Conservation (phyloP, 441 rosid species). For the Populus tomentosa region DNA sequence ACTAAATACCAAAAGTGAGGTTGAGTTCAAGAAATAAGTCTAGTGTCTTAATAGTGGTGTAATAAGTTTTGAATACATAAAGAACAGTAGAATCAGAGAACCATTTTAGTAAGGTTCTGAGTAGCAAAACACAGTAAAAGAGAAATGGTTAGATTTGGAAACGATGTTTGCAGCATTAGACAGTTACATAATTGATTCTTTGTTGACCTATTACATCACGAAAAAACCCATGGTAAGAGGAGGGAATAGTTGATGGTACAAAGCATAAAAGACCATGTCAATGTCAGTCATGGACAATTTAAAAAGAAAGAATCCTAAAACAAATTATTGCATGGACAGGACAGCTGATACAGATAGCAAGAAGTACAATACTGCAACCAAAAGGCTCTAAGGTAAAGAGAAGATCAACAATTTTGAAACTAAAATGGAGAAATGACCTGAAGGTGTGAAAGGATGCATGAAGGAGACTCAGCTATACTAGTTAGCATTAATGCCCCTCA, state of each 20-base stretch:
- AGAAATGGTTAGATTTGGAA: not conserved
- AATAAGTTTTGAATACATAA: not conserved
- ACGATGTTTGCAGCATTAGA: not conserved
- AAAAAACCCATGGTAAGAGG: not conserved
- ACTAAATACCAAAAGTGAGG: conserved; percentile 5
- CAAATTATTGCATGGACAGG: too few relatives aligned
- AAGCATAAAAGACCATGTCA: too few relatives aligned
- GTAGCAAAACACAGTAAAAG: not conserved
- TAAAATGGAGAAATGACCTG: not conserved
- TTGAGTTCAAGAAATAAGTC: conserved; percentile 1
- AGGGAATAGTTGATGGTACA: too few relatives aligned
- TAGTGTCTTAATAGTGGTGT: not conserved
- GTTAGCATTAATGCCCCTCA: not conserved
- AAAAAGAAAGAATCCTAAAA: too few relatives aligned
- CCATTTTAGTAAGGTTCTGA: not conserved
- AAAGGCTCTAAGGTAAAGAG: too few relatives aligned
- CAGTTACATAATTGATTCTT: not conserved
- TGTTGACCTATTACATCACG: not conserved
- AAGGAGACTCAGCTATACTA: too few relatives aligned
- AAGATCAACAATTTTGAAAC: too few relatives aligned
- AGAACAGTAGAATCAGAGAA: not conserved
- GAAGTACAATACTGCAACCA: too few relatives aligned
- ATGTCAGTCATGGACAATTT: too few relatives aligned
- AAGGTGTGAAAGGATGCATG: not conserved
- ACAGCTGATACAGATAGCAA: too few relatives aligned